Conservation (phyloP, 2,329 filamentous ascomycete species). For the Arthrobotrys conoides region DNA sequence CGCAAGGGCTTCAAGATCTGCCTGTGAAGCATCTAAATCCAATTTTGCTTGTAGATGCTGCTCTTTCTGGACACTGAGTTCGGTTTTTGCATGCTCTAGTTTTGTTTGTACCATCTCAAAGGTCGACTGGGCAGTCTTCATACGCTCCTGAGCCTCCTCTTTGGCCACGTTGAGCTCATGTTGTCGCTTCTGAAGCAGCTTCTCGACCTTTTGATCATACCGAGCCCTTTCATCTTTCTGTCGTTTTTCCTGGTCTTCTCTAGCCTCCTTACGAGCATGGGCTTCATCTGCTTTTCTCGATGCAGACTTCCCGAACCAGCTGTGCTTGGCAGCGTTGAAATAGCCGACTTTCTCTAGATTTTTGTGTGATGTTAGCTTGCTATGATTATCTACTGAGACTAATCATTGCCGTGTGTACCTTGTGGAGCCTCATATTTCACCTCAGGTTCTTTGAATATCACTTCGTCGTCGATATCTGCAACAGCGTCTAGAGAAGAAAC, state of each 20-base stretch:
- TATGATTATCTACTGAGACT: background rate
- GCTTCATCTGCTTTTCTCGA: slow-evolving; percentile 28
- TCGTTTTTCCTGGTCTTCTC: slow-evolving; percentile 17
- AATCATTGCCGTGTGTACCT: background rate
- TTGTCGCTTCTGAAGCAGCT: slow-evolving; percentile 26
- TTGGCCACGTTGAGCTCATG: slow-evolving; percentile 42
- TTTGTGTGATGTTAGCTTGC: background rate
- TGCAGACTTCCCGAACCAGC: slow-evolving; percentile 7
- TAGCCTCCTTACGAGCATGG: slow-evolving; percentile 7
- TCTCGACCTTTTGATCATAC: slow-evolving; percentile 17
- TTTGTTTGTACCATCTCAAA: slow-evolving; percentile 30
- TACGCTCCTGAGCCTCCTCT: slow-evolving; percentile 31
- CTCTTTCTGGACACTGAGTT: slow-evolving; percentile 16
- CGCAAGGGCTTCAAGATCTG: slow-evolving; percentile 23
- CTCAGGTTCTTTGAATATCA: background rate
- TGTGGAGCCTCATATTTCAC: background rate
- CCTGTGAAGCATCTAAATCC: slow-evolving; percentile 36
- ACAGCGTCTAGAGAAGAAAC: background rate
- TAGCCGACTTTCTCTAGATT: background rate
- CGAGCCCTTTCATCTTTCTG: background rate
- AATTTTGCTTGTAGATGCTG: slow-evolving; percentile 30
- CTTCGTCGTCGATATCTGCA: background rate
- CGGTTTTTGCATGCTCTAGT: slow-evolving; percentile 12
- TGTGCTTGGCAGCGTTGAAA: slow-evolving; percentile 1
- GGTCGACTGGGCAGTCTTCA: slow-evolving; percentile 39